These are phyloP conservation scores for Beauveria sp. DNA, from an alignment of 2,329 filamentous ascomycete species.

Conservation along the genomic window DNA sequence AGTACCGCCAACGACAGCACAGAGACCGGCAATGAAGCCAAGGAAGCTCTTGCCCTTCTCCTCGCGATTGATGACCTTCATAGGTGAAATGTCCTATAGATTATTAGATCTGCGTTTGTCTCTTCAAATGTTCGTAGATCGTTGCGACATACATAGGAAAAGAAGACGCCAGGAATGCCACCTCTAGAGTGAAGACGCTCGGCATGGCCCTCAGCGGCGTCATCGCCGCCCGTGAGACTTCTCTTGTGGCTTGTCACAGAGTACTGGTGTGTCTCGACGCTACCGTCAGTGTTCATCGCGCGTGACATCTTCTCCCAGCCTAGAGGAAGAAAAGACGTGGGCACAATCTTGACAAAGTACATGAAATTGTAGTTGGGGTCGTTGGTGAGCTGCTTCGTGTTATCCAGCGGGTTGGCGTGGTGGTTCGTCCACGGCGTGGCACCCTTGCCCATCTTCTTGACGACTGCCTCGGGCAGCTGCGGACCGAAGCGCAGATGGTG, in stretches of 20 bases:
- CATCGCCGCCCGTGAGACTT: constrained; percentile 75
- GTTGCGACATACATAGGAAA: constrained; percentile 72
- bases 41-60: constrained; percentile 81
- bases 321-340: constrained; percentile 87
- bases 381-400: constrained; percentile 64
- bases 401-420: constrained; percentile 86
- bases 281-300: constrained; percentile 59
- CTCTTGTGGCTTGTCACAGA: constrained; percentile 95
- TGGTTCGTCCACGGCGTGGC: constrained; percentile 70
- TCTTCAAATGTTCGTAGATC: too few relatives aligned
- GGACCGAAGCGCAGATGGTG: constrained; percentile 91
- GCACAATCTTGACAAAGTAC: constrained; percentile 99
- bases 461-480: constrained; percentile 68
- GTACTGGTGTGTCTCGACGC: constrained; percentile 96
- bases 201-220: constrained; percentile 80
- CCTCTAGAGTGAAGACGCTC: constrained; percentile 84
- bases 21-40: constrained; percentile 88
- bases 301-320: constrained; percentile 65
- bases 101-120: not conserved
- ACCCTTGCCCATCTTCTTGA: constrained; percentile 48
- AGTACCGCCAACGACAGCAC: constrained; percentile 89
- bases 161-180: constrained; percentile 96
- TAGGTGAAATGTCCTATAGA: constrained; percentile 84
- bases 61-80: constrained; percentile 99
- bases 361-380: constrained; percentile 92